Evolutionary conservation across 768 basidiomycete species (phyloP).

Genomic region (Tulasnella sp.): DNA sequence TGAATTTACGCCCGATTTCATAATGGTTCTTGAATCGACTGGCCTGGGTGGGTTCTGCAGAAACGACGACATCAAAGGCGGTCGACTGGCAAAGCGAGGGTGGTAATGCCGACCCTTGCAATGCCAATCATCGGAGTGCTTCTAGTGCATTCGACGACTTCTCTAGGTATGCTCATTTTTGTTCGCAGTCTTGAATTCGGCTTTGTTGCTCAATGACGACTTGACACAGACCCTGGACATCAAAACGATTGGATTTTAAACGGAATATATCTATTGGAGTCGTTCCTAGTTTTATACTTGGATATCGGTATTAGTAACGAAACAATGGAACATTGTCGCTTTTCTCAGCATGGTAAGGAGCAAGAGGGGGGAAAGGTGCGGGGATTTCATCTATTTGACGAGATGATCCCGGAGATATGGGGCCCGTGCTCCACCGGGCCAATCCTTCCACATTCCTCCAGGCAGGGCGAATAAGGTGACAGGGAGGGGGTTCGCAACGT

Average conservation of each 20-base stretch:
- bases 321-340: not conserved
- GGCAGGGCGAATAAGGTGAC: slow-evolving; percentile 8
- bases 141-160: not conserved
- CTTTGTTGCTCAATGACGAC: not conserved
- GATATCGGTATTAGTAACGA: not conserved
- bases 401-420: slow-evolving; percentile 13
- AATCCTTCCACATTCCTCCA: not conserved
- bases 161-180: not conserved
- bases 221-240: not conserved
- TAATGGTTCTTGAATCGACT: slow-evolving; percentile 7
- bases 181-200: not conserved
- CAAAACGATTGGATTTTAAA: slow-evolving; percentile 9
- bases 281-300: not conserved
- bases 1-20: not conserved
- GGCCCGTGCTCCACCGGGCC: not conserved
- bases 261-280: slow-evolving; percentile 1
- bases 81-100: slow-evolving; percentile 64
- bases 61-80: slow-evolving; percentile 64
- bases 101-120: slow-evolving; percentile 45
- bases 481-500: slow-evolving; percentile 10
- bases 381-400: slow-evolving; percentile 9
- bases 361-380: not conserved
- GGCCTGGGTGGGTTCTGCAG: slow-evolving; percentile 40
- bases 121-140: slow-evolving; percentile 4
- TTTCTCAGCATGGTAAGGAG: not conserved